Conservation (phyloP, 805 yeast species). For the Barnettozyma pratensis region DNA sequence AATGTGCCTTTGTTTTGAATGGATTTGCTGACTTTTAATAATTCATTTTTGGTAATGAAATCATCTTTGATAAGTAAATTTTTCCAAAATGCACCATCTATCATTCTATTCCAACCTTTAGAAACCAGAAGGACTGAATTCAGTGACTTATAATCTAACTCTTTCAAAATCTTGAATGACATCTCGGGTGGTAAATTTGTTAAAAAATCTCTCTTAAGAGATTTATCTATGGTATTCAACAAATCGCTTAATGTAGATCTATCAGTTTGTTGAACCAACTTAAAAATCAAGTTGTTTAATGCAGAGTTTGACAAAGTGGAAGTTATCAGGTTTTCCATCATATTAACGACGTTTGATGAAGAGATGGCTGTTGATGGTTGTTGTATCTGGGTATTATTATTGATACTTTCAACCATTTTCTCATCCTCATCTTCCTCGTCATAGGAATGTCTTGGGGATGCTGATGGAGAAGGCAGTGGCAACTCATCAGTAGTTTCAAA, state of each 20-base stretch:
- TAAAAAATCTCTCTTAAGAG: slow-evolving; percentile 70
- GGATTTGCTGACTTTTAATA: slow-evolving; percentile 26
- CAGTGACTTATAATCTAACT: slow-evolving; percentile 60
- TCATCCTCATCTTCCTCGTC: slow-evolving; percentile 18
- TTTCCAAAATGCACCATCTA: slow-evolving; percentile 67
- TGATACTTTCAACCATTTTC: slow-evolving; percentile 6
- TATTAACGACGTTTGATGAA: slow-evolving; percentile 6
- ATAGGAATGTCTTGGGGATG: slow-evolving; percentile 44
- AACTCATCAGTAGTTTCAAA: slow-evolving; percentile 28
- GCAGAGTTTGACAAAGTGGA: slow-evolving; percentile 36
- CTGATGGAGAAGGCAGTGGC: slow-evolving; percentile 69
- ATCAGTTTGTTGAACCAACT: slow-evolving; percentile 52
- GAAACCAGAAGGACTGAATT: slow-evolving; percentile 60
- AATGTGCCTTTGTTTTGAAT: slow-evolving; percentile 2
- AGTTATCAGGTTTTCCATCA: slow-evolving; percentile 13
- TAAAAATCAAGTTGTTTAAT: slow-evolving; percentile 46
- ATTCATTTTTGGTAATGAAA: slow-evolving; percentile 43
- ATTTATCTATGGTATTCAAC: slow-evolving; percentile 42
- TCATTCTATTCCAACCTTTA: slow-evolving; percentile 61
- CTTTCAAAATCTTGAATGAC: slow-evolving; percentile 54
- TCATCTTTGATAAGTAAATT: slow-evolving; percentile 57
- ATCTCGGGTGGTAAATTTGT: slow-evolving; percentile 72
- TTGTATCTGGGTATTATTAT: not conserved
- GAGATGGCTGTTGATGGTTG: not conserved
- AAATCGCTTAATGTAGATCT: slow-evolving; percentile 60